Conservation (phyloP, 1,284 basidiomycete genomes). For the Naganishia sp. region DNA sequence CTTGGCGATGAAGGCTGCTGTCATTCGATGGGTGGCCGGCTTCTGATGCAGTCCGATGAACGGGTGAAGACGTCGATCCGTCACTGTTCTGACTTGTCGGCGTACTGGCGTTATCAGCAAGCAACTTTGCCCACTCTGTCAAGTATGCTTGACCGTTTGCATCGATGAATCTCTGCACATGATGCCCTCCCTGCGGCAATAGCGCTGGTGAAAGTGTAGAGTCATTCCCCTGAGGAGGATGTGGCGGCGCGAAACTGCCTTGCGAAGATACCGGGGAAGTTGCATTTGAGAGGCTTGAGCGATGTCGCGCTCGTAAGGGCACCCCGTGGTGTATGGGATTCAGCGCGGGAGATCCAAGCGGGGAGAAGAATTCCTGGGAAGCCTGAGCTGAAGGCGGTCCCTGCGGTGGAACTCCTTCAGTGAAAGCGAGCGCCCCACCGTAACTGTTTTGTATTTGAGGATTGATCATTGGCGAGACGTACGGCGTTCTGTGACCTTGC, state of each 20-base stretch:
- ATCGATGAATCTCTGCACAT: conserved; percentile 36
- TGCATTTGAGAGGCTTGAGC: conserved; percentile 37
- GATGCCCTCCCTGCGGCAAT: conserved; percentile 37
- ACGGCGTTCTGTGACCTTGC: conserved; percentile 32
- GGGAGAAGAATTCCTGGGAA: conserved; percentile 58
- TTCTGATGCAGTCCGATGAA: conserved; percentile 6
- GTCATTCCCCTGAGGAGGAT: conserved; percentile 35
- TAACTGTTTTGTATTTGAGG: conserved; percentile 7
- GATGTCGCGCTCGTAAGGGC: conserved; percentile 4
- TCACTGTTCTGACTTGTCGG: conserved; percentile 30
- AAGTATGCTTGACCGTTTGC: conserved; percentile 46
- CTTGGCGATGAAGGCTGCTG: conserved; percentile 13
- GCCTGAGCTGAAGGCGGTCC: conserved; percentile 35
- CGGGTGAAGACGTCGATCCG: conserved; percentile 26
- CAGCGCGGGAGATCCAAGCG: conserved; percentile 62
- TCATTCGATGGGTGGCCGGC: conserved; percentile 15
- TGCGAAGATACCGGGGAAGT: conserved; percentile 38
- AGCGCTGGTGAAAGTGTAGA: conserved; percentile 51
- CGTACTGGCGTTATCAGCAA: conserved; percentile 10
- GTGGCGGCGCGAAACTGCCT: conserved; percentile 44
- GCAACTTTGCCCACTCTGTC: conserved; percentile 22
- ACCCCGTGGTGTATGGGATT: conserved; percentile 47
- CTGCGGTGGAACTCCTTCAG: conserved; percentile 5
- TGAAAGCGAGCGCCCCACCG: conserved; percentile 4
- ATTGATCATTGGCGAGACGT: conserved; percentile 32